Evolutionary conservation across 495 filamentous ascomycete genomes (phyloP), one percentile per base, ranked within the genome.

Genomic region (Venustampulla echinocandica): DNA sequence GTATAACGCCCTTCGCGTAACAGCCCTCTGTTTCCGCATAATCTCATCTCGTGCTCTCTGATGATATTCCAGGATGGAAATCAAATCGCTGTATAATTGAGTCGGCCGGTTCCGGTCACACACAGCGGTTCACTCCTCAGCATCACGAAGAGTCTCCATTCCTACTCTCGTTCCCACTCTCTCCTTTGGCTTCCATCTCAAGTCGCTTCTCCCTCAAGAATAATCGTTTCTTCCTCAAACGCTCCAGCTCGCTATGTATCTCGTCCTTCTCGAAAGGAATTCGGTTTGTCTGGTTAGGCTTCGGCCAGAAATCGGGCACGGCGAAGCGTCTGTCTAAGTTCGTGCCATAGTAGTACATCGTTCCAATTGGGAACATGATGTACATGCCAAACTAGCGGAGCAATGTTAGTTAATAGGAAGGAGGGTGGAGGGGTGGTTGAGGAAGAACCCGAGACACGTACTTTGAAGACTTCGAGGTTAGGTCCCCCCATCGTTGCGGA

Each of bases 271-370:
- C 89, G 33, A 82, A 75, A 0, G 92, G 92, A 40, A 99, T 87
- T 60, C 75, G 85, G 65, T 99, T 84, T 32, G 86, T 87, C 62
- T 90, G 76, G 50, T 85, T 83, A 24, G 79, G 70, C 54, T 81
- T 85, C 18, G 92, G 92, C 92, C 92, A 99, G 75, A 99, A 99
- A 49, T 84, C 84, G 10, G 83, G 80, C 1, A 95, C 85, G 35
- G 73, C 60, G 71, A 99, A 99, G 49, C 84, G 82, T 44, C 80
- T 75, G 65, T 99, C 92, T 51, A 99, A 85, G 64, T 99, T 99
- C 34, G 89, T 95, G 62, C 92, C 92, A 71, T 96, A 98, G 69
- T 98, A 98, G 74, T 95, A 98, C 92, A 98, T 98, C 71, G 92
- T 86, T 51, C 85, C 89, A 56, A 98, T 96, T 18, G 92, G 92